Conservation (phyloP, 768 basidiomycete genomes). For the Mycena vitilis region DNA sequence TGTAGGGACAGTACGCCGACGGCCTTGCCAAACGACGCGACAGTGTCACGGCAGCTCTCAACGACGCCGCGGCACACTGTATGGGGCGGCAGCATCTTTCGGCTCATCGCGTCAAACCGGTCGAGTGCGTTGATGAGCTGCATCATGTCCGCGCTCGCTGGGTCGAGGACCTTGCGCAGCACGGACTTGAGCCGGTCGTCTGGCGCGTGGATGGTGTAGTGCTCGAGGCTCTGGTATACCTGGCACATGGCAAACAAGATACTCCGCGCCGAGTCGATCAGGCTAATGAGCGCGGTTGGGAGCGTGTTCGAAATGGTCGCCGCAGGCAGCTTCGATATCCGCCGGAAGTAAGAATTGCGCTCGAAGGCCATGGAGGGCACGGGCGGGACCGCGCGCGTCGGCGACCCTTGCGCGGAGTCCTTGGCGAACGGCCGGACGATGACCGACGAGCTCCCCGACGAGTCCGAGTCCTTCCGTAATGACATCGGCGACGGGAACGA, state of each 20-base stretch:
- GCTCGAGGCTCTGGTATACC: constrained; percentile 88
- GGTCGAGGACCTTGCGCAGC: constrained; percentile 86
- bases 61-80: constrained; percentile 81
- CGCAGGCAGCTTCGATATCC: constrained; percentile 82
- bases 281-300: constrained; percentile 72
- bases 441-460: constrained; percentile 44
- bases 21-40: constrained; percentile 89
- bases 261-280: constrained; percentile 91
- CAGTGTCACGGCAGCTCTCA: constrained; percentile 86
- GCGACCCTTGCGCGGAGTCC: constrained; percentile 39
- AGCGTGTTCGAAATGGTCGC: constrained; percentile 72
- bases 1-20: constrained; percentile 85
- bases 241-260: constrained; percentile 94
- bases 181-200: constrained; percentile 86
- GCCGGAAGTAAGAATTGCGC: constrained; percentile 92
- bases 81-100: constrained; percentile 75
- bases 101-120: constrained; percentile 86
- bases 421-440: constrained; percentile 39
- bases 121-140: constrained; percentile 90
- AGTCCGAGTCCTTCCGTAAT: constrained; percentile 61
- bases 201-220: constrained; percentile 85
- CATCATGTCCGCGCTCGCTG: constrained; percentile 83
- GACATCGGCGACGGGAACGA: constrained; percentile 54
- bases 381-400: constrained; percentile 55
- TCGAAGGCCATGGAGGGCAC: constrained; percentile 79